phyloP scores from a whole-genome alignment of 1,284 basidiomycete genomes.

The Ganoderma meredithae region DNA sequence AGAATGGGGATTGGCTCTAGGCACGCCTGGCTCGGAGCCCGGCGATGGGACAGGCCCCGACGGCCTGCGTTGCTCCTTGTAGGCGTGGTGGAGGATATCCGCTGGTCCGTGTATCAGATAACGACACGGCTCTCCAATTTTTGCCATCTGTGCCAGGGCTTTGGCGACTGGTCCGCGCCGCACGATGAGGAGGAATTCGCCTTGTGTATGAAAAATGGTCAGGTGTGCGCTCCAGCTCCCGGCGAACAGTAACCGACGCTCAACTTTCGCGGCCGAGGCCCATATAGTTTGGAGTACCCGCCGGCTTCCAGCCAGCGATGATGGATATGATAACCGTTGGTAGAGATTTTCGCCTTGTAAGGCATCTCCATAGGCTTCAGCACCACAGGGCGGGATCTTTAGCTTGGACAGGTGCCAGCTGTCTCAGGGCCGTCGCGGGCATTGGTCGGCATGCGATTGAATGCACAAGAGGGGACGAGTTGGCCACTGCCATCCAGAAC shows the following conservation, averaged over 20 bases:
- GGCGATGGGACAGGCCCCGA: slow-evolving; percentile 20
- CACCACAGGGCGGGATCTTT: slow-evolving; percentile 18
- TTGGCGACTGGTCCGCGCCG: slow-evolving; percentile 11
- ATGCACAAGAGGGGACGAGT: background rate
- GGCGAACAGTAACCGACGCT: slow-evolving; percentile 21
- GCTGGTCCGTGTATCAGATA: slow-evolving; percentile 28
- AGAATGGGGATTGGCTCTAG: slow-evolving; percentile 22
- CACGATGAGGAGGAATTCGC: slow-evolving; percentile 13
- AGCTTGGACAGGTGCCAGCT: slow-evolving; percentile 23
- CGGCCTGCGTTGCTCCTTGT: slow-evolving; percentile 16
- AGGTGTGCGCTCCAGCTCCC: slow-evolving; percentile 25
- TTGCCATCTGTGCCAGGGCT: slow-evolving; percentile 19
- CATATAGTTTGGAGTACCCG: slow-evolving; percentile 19
- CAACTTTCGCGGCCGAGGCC: slow-evolving; percentile 11
- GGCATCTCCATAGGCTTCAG: slow-evolving; percentile 22
- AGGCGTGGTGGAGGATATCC: slow-evolving; percentile 24
- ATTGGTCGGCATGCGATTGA: slow-evolving; percentile 11
- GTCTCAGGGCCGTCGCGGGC: slow-evolving; percentile 19
- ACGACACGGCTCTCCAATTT: slow-evolving; percentile 20
- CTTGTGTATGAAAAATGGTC: slow-evolving; percentile 20
- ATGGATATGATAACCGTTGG: slow-evolving; percentile 32
- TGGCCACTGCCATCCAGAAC: slow-evolving; percentile 2
- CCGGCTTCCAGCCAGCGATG: slow-evolving; percentile 26
- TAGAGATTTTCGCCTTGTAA: slow-evolving; percentile 24
- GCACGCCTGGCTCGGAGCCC: slow-evolving; percentile 23